Conservation (phyloP, 805 yeast genomes). For the Saccharomyces mikatae region DNA sequence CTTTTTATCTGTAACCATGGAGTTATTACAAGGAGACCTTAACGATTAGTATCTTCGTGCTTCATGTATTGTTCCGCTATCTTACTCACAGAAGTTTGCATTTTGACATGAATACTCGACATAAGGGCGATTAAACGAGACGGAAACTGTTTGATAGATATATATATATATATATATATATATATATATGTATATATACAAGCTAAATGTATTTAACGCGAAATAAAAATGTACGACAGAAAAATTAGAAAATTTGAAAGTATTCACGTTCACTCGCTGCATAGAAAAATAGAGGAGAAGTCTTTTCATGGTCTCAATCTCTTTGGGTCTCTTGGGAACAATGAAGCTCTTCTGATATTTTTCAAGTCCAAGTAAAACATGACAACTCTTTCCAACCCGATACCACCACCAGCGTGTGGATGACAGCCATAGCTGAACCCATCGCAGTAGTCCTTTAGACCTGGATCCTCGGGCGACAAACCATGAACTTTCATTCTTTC, state of each 20-base stretch:
- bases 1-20: too few relatives aligned
- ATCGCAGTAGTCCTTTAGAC: slow-evolving; percentile 83
- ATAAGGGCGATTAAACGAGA: too few relatives aligned
- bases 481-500: slow-evolving; percentile 80
- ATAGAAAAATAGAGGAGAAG: not conserved
- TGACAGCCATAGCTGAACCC: slow-evolving; percentile 93
- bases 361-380: slow-evolving; percentile 96
- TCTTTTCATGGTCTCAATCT: slow-evolving; percentile 69
- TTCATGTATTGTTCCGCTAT: too few relatives aligned
- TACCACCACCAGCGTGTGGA: slow-evolving; percentile 99
- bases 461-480: slow-evolving; percentile 71
- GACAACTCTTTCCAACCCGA: slow-evolving; percentile 96
- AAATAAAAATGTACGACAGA: not conserved
- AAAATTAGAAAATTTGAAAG: not conserved
- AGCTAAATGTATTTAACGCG: not conserved
- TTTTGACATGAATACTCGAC: too few relatives aligned
- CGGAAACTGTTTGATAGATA: too few relatives aligned
- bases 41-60: too few relatives aligned
- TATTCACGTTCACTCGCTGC: not conserved
- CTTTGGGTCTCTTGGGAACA: slow-evolving; percentile 98
- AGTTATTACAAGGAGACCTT: too few relatives aligned
- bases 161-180: too few relatives aligned
- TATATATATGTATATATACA: not conserved
- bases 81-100: too few relatives aligned
- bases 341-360: slow-evolving; percentile 95